Conservation (phyloP, 371 early-diverging fungal species). For the Mortierella sp. region DNA sequence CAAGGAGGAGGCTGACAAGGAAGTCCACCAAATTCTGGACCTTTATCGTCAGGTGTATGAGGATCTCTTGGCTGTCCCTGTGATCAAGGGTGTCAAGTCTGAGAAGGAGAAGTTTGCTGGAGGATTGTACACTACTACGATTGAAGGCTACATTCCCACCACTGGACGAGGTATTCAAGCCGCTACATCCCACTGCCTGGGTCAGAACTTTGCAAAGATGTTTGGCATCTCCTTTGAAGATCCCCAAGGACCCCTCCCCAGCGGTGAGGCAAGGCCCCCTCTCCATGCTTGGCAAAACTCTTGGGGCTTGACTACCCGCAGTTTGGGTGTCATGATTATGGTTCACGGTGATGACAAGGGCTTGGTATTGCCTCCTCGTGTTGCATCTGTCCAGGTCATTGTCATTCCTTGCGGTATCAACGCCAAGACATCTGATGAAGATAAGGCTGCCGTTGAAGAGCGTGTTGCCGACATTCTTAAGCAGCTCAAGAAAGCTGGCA, state of each 20-base stretch:
- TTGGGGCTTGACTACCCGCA: slow-evolving; percentile 99
- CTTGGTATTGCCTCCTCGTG: slow-evolving; percentile 98
- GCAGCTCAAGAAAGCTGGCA: slow-evolving; percentile 82
- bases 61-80: slow-evolving; percentile 99
- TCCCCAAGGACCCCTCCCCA: slow-evolving; percentile 64
- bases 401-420: slow-evolving; percentile 98
- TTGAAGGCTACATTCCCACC: slow-evolving; percentile 99
- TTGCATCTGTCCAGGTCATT: slow-evolving; percentile 94
- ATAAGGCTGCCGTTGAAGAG: slow-evolving; percentile 73
- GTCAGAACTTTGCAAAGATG: slow-evolving; percentile 99
- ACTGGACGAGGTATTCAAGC: slow-evolving; percentile 99
- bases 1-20: slow-evolving; percentile 91
- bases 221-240: slow-evolving; percentile 92
- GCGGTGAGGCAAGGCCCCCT: slow-evolving; percentile 69
- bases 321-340: slow-evolving; percentile 99
- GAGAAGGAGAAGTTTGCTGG: slow-evolving; percentile 99
- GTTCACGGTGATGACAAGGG: slow-evolving; percentile 99
- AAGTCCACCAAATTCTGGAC: slow-evolving; percentile 95
- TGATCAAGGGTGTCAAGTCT: slow-evolving; percentile 98
- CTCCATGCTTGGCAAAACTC: slow-evolving; percentile 99
- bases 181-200: slow-evolving; percentile 99
- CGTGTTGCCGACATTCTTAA: slow-evolving; percentile 78
- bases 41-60: slow-evolving; percentile 98
- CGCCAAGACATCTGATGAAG: slow-evolving; percentile 84
- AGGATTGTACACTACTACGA: slow-evolving; percentile 98